Base-by-base conservation (phyloP, 805 yeast genomes). In the Martiniozyma abietophila region DNA sequence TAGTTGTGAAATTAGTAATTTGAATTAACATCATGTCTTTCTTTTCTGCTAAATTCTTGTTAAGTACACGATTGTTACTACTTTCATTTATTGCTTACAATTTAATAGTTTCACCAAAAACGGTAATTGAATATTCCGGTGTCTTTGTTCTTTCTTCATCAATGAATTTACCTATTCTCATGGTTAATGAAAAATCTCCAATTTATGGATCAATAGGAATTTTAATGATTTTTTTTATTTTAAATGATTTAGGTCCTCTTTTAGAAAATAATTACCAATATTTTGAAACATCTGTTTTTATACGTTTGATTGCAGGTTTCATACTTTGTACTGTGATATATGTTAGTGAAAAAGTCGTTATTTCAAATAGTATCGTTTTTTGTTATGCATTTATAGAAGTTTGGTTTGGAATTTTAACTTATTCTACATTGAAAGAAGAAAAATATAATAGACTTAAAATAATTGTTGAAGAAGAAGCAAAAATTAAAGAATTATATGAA, bases 371-470 rank as follows among this genome's bases (percentile, higher is more conserved):
- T 48, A 58, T 74, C 29, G 70, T 77, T 4, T 77, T 80, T 42
- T 58, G 68, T 5, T 77, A 68, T 48, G 53, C 73, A 20, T 77
- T 80, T 41, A 47, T 71, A 42, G 92, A 80, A 52, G 66, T 79
- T 21, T 80, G 88, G 85, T 61, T 74, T 47, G 74, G 76, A 46
- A 73, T 77, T 38, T 57, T 80, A 43, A 64, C 77, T 22, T 79
- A 65, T 53, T 71, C 67, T 48, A 65, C 77, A 27, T 58, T 80
- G 39, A 69, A 75, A 47, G 86, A 80, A 40, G 89, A 80, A 47
- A 72, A 67, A 47, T 63, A 65, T 39, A 61, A 62, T 38, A 62
- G 69, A 39, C 58, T 65, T 34, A 70, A 71, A 44, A 51, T 56
- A 36, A 30, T 18, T 6, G 26, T 35, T 9, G 18, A 25, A 8